Conservation (phyloP, 495 filamentous ascomycete genomes). For the Copromyces sp. region DNA sequence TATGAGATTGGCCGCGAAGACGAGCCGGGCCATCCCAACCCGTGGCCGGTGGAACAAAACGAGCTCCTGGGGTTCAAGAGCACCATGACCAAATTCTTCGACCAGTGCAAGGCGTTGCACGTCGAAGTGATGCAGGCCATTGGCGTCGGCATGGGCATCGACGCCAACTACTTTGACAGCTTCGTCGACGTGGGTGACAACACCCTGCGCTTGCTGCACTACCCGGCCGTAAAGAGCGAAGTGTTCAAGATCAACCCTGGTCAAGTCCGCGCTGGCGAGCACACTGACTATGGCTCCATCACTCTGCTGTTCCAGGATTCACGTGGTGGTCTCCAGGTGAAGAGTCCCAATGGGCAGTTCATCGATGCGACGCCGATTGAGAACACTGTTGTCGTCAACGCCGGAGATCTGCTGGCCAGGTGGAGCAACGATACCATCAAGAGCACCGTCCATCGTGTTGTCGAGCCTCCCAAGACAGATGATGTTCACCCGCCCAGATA, state of each 20-base stretch:
- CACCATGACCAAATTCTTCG: conserved; percentile 64
- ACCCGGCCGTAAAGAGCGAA: conserved; percentile 57
- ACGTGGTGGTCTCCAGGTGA: conserved; percentile 75
- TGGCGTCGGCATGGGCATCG: conserved; percentile 70
- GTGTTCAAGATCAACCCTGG: conserved; percentile 61
- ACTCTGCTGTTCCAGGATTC: conserved; percentile 86
- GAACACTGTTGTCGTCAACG: conserved; percentile 82
- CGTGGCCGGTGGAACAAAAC: conserved; percentile 61
- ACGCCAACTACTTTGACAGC: conserved; percentile 64
- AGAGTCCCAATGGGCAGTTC: conserved; percentile 64
- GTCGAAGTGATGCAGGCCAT: conserved; percentile 78
- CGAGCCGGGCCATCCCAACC: conserved; percentile 58
- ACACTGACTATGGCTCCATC: conserved; percentile 82
- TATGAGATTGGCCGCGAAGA: conserved; percentile 76
- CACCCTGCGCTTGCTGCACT: conserved; percentile 80
- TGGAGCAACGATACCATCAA: conserved; percentile 90
- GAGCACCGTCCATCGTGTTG: conserved; percentile 80
- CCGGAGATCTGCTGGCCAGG: conserved; percentile 75
- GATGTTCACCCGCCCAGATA: conserved; percentile 53
- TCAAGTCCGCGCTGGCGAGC: conserved; percentile 75
- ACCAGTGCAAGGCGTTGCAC: conserved; percentile 64
- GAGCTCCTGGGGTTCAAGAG: conserved; percentile 57
- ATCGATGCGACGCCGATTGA: conserved; percentile 76
- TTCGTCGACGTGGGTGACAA: conserved; percentile 71
- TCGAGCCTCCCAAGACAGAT: conserved; percentile 57